Evolutionary conservation across 805 yeast genomes (phyloP).

Genomic region (Nakazawaea sp.): DNA sequence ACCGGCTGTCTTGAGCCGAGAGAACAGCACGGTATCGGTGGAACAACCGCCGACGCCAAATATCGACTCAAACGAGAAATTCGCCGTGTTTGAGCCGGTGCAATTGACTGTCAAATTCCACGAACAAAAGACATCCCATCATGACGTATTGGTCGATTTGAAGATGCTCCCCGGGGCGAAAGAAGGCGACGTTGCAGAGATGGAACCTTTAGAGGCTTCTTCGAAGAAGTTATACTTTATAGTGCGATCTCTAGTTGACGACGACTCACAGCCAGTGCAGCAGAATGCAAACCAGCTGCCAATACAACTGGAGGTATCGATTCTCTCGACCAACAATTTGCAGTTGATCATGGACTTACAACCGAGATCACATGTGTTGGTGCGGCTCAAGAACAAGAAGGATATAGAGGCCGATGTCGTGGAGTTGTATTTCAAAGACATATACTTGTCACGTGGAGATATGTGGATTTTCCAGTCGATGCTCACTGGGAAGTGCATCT

Average conservation of each 20-base stretch:
- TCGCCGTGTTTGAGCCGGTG: slow-evolving; percentile 23
- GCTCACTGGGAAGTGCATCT: slow-evolving; percentile 57
- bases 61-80: neutral
- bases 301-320: slow-evolving; percentile 38
- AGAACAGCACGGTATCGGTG: slow-evolving; percentile 1
- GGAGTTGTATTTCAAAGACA: slow-evolving; percentile 75
- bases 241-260: slow-evolving; percentile 20
- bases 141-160: slow-evolving; percentile 59
- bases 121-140: slow-evolving; percentile 51
- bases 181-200: slow-evolving; percentile 74
- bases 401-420: slow-evolving; percentile 72
- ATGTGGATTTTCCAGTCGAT: slow-evolving; percentile 80
- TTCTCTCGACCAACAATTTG: slow-evolving; percentile 49
- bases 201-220: slow-evolving; percentile 36
- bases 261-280: slow-evolving; percentile 1
- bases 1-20: neutral
- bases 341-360: slow-evolving; percentile 58
- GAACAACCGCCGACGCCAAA: neutral
- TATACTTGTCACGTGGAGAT: slow-evolving; percentile 79
- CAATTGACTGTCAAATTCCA: slow-evolving; percentile 53
- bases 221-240: slow-evolving; percentile 35
- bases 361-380: slow-evolving; percentile 57
- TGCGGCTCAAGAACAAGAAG: slow-evolving; percentile 37
- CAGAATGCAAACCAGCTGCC: neutral
- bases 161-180: slow-evolving; percentile 51